Evolutionary conservation across 1,284 basidiomycete species (phyloP), one percentile per base, ranked within the genome.

Genomic region (Wallemia mellicola): DNA sequence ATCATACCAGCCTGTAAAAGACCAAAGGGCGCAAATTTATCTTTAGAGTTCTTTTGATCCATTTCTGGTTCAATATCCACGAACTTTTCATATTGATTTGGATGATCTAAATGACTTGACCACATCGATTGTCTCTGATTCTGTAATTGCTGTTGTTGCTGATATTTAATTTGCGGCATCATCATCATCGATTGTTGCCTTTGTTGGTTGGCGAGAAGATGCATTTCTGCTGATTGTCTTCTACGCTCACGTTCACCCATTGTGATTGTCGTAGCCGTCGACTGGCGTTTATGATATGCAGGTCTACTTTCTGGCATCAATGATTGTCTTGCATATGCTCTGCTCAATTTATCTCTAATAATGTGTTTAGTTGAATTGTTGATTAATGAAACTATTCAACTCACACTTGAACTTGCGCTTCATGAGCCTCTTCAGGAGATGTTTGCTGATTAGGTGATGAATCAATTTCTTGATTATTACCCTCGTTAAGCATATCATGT

Each of bases 21-120:
- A 9, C 92, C 92, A 63, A 94, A 88, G 1, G 91, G 87, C 0
- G 85, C 83, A 68, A 94, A 94, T 1, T 87, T 86, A 68, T 89
- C 89, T 3, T 48, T 48, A 15, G 38, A n/a, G 5, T 86, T 89
- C 74, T 89, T 80, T 24, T 79, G 79, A 54, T 80, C 77, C 14
- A 79, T 75, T 0, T 79, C 71, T 28, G 79, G 76, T 61, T 89
- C 86, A 33, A 91, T 73, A 66, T 86, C 82, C 57, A 92, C 78
- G 66, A 91, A 92, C 0, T 72, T 73, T 19, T 68, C 65, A 59
- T 70, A 70, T 59, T 66, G 66, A 58, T 61, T 62, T 54, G 54
- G 60, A 57, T 63, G 72, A 15, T 70, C 38, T 5, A 48, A 22
- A n/a, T 48, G 38, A n/a, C 22, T 48, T 11, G 38, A 17, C 38